phyloP scores from a whole-genome alignment of 1,139 yeast species.

The Kodamaea alishanica region DNA sequence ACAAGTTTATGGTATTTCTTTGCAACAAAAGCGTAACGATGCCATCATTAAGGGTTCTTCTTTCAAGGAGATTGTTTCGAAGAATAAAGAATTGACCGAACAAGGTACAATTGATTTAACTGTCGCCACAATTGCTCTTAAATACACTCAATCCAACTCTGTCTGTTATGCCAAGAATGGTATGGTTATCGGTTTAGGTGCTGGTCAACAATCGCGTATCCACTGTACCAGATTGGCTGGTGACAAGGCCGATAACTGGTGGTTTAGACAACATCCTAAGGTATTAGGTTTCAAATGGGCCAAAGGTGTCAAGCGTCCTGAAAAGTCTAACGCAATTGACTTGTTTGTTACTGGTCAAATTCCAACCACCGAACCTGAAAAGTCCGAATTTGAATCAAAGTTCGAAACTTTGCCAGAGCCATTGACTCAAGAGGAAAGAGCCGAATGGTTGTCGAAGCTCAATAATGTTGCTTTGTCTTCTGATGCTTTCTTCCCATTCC shows the following conservation, averaged over 20 bases:
- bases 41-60: constrained; percentile 85
- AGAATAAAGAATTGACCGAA: constrained; percentile 81
- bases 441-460: constrained; percentile 79
- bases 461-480: constrained; percentile 87
- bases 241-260: constrained; percentile 99
- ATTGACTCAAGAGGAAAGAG: constrained; percentile 76
- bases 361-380: constrained; percentile 90
- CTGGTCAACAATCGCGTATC: constrained; percentile 98
- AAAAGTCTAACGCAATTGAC: constrained; percentile 96
- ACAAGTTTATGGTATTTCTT: constrained; percentile 91
- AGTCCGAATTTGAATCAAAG: constrained; percentile 85
- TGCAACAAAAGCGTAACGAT: constrained; percentile 96
- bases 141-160: constrained; percentile 96
- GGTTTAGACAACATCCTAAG: constrained; percentile 97
- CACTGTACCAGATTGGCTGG: constrained; percentile 99
- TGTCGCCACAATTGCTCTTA: constrained; percentile 94
- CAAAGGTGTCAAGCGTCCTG: constrained; percentile 97
- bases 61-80: constrained; percentile 87
- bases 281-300: constrained; percentile 95
- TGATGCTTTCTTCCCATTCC: constrained; percentile 99
- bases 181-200: constrained; percentile 98
- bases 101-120: constrained; percentile 91
- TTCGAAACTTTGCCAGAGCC: constrained; percentile 82
- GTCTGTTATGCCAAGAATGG: constrained; percentile 98
- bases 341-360: constrained; percentile 86